Evolutionary conservation across 306 rosid genomes (phyloP).

Genomic region (Begonia fuchsioides): DNA sequence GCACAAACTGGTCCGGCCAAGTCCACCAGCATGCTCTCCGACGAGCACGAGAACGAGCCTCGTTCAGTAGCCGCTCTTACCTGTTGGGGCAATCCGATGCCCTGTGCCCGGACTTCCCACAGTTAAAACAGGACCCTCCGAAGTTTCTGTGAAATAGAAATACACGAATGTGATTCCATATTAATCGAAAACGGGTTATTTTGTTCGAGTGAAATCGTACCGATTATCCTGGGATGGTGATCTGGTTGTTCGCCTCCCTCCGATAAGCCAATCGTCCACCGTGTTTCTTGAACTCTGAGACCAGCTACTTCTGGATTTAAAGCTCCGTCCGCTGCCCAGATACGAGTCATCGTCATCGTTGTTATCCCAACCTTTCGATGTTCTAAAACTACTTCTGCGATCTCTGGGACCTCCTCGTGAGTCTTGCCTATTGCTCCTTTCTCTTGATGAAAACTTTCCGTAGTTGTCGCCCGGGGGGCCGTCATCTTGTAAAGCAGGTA

Average conservation of each 20-base stretch:
- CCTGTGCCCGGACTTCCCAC: conserved; percentile 83
- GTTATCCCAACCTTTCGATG: conserved; percentile 31
- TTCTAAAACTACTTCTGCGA: conserved; percentile 41
- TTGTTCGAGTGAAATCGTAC: not conserved
- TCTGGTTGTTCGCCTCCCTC: conserved; percentile 64
- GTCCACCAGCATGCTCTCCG: too few relatives aligned
- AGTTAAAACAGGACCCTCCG: conserved; percentile 82
- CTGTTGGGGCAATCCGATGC: conserved; percentile 81
- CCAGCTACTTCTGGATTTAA: conserved; percentile 32
- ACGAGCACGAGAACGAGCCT: too few relatives aligned
- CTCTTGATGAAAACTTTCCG: conserved; percentile 67
- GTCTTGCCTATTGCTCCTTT: conserved; percentile 31
- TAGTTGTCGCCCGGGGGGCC: conserved; percentile 78
- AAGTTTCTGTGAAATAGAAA: conserved; percentile 37
- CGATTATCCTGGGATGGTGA: conserved; percentile 52
- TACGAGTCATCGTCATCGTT: conserved; percentile 10
- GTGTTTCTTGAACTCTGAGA: conserved; percentile 35
- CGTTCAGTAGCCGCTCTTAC: conserved; percentile 2
- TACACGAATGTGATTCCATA: too few relatives aligned
- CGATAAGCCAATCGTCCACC: conserved; percentile 71
- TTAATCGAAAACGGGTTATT: too few relatives aligned
- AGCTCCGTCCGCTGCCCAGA: not conserved
- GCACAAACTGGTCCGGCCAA: too few relatives aligned
- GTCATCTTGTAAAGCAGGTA: conserved; percentile 93
- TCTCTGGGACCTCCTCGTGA: conserved; percentile 29